A percentile compares a stretch with the other conserved stretches of the same genome.
These are phyloP conservation scores for Neophaeococcomyces mojaviensis DNA, from an alignment of 2,329 filamentous ascomycete genomes.

Conservation along the genomic window DNA sequence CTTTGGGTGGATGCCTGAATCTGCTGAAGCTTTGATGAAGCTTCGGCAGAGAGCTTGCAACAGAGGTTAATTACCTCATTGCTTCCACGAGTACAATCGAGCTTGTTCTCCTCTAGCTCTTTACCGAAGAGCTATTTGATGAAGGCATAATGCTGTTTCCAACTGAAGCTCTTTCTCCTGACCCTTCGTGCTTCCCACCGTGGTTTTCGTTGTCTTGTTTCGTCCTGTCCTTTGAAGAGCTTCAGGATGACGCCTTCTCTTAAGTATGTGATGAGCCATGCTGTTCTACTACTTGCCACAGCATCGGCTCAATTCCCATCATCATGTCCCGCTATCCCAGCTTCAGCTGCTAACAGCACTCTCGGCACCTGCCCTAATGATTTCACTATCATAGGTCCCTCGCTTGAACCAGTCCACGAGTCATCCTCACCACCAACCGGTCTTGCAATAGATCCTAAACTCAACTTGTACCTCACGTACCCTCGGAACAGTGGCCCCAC, in stretches of 20 bases:
- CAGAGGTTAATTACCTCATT: too few species aligned
- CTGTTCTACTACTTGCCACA: not conserved
- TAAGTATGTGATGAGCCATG: not conserved
- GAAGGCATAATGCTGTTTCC: too few species aligned
- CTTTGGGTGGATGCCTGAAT: too few species aligned
- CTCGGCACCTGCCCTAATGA: conserved; percentile 20
- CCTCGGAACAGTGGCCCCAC: conserved; percentile 33
- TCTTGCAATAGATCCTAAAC: conserved; percentile 31
- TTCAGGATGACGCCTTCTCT: not conserved
- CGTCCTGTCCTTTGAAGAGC: too few species aligned
- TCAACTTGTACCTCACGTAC: conserved; percentile 37
- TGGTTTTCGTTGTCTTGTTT: too few species aligned
- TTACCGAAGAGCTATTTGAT: too few species aligned
- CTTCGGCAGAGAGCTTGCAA: too few species aligned
- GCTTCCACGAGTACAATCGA: too few species aligned
- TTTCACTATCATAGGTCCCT: conserved; percentile 31
- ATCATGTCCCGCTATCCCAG: conserved; percentile 6
- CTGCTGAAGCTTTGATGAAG: too few species aligned
- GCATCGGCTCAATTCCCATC: conserved; percentile 8
- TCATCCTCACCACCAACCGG: conserved; percentile 32
- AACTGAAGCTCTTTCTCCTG: too few species aligned
- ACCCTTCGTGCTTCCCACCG: too few species aligned
- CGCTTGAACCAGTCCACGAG: conserved; percentile 33
- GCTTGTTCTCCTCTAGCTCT: too few species aligned
- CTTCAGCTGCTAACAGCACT: conserved; percentile 1